Percentiles rank a stretch among this genome's conserved stretches.
Conservation (phyloP, 140 eudicot species). For the Ambrosia hybrid region DNA sequence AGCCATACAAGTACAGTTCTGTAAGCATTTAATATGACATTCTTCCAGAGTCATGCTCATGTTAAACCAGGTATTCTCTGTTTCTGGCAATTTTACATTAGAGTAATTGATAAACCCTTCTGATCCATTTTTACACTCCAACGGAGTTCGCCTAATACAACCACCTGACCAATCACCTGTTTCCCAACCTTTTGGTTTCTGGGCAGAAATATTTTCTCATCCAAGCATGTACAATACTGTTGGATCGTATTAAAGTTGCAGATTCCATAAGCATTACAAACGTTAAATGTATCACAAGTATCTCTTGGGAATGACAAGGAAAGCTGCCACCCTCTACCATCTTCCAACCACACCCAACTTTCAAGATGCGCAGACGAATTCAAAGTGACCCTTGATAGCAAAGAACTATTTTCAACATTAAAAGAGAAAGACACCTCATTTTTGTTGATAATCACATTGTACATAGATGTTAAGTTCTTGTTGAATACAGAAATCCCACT, state of each 20-base stretch:
- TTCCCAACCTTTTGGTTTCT: neutral
- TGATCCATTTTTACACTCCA: too few relatives aligned
- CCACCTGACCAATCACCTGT: too few relatives aligned
- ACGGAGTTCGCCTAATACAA: too few relatives aligned
- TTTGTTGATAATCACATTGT: conserved; percentile 5
- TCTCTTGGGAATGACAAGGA: neutral
- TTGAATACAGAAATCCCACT: conserved; percentile 14
- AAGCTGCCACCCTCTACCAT: conserved; percentile 14
- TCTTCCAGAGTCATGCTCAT: too few relatives aligned
- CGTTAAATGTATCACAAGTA: conserved; percentile 32
- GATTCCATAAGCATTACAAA: conserved; percentile 33
- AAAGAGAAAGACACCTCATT: conserved; percentile 26
- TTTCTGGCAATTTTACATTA: too few relatives aligned
- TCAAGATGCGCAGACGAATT: conserved; percentile 18
- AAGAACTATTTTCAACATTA: neutral
- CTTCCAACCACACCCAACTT: conserved; percentile 33
- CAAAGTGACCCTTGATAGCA: conserved; percentile 20
- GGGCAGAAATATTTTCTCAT: conserved; percentile 31
- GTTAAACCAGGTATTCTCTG: too few relatives aligned
- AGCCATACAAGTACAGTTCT: too few relatives aligned
- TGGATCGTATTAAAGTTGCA: conserved; percentile 19
- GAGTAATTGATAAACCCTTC: too few relatives aligned
- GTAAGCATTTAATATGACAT: too few relatives aligned
- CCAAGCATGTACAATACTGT: conserved; percentile 38
- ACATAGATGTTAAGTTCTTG: neutral